phyloP scores from a whole-genome alignment of 1,284 basidiomycete genomes.

The Phylloporus sp. region DNA sequence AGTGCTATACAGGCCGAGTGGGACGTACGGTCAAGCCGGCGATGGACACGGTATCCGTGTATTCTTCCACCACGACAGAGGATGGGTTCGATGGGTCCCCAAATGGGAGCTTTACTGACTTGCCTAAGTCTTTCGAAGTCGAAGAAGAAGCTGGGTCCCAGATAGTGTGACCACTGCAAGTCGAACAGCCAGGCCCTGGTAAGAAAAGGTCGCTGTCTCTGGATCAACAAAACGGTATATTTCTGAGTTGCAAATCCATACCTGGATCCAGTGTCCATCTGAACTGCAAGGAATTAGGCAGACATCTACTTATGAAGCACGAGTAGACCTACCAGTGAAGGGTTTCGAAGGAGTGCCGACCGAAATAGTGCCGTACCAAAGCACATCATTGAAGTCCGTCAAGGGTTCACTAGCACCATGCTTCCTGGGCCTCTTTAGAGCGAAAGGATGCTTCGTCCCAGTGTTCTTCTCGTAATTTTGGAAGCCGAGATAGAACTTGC shows the following conservation, averaged over 20 bases:
- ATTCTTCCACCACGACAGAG: not conserved
- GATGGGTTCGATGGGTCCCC: not conserved
- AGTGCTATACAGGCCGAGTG: not conserved
- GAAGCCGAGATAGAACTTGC: slow-evolving; percentile 17
- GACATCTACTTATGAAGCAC: too few relatives aligned
- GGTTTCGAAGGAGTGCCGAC: slow-evolving; percentile 37
- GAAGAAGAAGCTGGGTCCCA: not conserved
- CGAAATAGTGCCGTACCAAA: slow-evolving; percentile 37
- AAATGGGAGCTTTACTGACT: not conserved
- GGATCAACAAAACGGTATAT: not conserved
- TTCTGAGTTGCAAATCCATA: not conserved
- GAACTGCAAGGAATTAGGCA: slow-evolving; percentile 24
- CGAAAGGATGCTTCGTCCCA: slow-evolving; percentile 14
- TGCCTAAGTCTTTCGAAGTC: not conserved
- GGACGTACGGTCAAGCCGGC: slow-evolving; percentile 20
- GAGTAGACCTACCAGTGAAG: slow-evolving; percentile 16
- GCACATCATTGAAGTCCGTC: slow-evolving; percentile 21
- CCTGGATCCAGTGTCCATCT: slow-evolving; percentile 43
- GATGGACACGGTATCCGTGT: not conserved
- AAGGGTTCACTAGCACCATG: slow-evolving; percentile 9
- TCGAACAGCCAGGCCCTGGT: not conserved
- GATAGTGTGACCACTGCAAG: not conserved
- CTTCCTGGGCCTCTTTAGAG: not conserved
- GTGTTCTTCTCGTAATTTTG: slow-evolving; percentile 18
- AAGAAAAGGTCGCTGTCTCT: not conserved